Base-by-base conservation (phyloP, 768 basidiomycete species). In the Calocybe gangraenosa region DNA sequence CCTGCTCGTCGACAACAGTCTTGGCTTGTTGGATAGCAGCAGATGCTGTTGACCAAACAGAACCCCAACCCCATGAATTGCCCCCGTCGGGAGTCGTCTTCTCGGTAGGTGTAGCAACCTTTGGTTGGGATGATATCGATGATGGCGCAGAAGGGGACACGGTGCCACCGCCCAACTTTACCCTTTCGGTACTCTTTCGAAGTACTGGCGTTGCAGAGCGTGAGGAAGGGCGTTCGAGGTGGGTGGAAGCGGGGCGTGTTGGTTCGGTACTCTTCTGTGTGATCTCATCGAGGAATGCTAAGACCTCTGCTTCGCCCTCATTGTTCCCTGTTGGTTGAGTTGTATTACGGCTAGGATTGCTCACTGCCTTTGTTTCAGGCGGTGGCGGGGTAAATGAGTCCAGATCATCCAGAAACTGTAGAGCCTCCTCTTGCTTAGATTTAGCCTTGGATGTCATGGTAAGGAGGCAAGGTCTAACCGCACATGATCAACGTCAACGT, bases 281-380 rank as follows among this genome's bases (percentile, higher is more conserved):
- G 52, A 95, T 91, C 66, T 96, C 91, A 62, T 96, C 90, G 33
- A 96, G 79, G 71, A 94, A 95, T 13, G 92, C 92, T 20, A 94
- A 79, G 19, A 89, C 92, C 50, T 91, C 88, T 2, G 84, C 81
- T 46, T 93, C 87, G 23, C 81, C 82, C 50, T 78, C 78, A 31
- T 68, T 71, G 37, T 56, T 57, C 7, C 58, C 33, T 46, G 40
- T 43, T 42, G 49, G n/a, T 39, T 57, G 55, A 28, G 52, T 42
- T 30, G 58, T 28, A 30, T 57, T 47, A 35, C 53, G 42, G n/a
- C 57, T 47, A 3, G 54, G 40, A n/a, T 54, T 51, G 21, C 42
- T 46, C 15, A 52, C 46, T 20, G 49, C 20, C 8, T 38, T 39
- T 13, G 52, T 41, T 13, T 56, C 49, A 7, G 60, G 37, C n/a